Conservation (phyloP, 179 eudicot genomes). For the Corrigiola litoralis region DNA sequence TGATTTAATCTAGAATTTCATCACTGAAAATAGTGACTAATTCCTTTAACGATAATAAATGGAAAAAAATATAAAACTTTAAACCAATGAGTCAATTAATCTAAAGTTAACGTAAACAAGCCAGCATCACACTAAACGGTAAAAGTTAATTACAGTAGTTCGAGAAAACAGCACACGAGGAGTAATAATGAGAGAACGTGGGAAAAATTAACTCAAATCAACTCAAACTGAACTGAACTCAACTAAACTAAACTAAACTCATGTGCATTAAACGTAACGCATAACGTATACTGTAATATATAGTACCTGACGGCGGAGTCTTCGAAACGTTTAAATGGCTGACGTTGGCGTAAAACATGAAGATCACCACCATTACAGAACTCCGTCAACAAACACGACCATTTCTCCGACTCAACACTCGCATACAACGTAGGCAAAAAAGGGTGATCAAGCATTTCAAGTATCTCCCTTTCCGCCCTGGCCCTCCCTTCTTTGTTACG, state of each 20-base stretch:
- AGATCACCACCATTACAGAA: conserved; percentile 94
- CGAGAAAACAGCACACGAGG: conserved; percentile 27
- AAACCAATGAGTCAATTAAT: too few relatives aligned
- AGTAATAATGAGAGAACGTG: conserved; percentile 29
- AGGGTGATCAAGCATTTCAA: conserved; percentile 73
- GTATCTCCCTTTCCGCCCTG: conserved; percentile 63
- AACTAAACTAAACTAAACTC: background rate
- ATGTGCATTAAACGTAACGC: background rate
- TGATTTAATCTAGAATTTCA: too few relatives aligned
- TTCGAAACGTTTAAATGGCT: conserved; percentile 71
- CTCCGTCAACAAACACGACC: conserved; percentile 80
- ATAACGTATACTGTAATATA: background rate
- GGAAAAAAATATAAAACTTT: too few relatives aligned
- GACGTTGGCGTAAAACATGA: conserved; percentile 86
- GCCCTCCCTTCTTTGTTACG: conserved; percentile 80
- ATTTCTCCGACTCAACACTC: conserved; percentile 50
- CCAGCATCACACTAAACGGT: background rate
- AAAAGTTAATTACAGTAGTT: too few relatives aligned
- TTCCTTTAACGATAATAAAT: too few relatives aligned
- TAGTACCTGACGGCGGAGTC: conserved; percentile 84
- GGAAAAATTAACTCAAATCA: too few relatives aligned
- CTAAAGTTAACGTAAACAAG: background rate
- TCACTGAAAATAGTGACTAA: too few relatives aligned
- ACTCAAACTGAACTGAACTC: background rate
- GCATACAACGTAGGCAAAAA: conserved; percentile 72